Conservation (phyloP, 805 yeast genomes). For the Candida coquimbonensis region DNA sequence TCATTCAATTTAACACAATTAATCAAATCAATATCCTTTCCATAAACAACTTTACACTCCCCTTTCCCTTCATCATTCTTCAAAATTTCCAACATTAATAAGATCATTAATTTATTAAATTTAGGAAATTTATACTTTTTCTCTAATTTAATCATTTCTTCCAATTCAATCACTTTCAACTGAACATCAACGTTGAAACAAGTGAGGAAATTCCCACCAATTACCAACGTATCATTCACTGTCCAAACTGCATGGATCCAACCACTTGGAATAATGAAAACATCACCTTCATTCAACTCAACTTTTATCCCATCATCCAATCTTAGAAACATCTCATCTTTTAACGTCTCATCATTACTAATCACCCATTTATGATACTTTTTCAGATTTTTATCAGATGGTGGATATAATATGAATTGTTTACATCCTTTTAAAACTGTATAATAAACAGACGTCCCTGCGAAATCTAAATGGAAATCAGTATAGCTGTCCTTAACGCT, state of each 20-base stretch:
- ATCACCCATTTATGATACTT: conserved; percentile 67
- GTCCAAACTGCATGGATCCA: conserved; percentile 92
- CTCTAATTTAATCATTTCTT: conserved; percentile 63
- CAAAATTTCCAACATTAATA: conserved; percentile 34
- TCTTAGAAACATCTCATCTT: conserved; percentile 3
- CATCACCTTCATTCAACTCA: conserved; percentile 54
- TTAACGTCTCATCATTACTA: neutral
- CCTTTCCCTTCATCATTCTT: neutral
- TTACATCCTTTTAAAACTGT: conserved; percentile 73
- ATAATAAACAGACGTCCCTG: conserved; percentile 88
- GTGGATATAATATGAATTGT: conserved; percentile 73
- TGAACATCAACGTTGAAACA: conserved; percentile 51
- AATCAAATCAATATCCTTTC: conserved; percentile 5
- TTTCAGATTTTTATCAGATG: conserved; percentile 53
- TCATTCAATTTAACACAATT: conserved; percentile 4
- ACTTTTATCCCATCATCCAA: conserved; percentile 46
- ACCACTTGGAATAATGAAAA: conserved; percentile 80
- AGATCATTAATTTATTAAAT: conserved; percentile 66
- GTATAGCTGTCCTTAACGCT: conserved; percentile 76
- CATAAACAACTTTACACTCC: conserved; percentile 1
- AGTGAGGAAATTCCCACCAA: conserved; percentile 86
- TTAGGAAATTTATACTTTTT: conserved; percentile 71
- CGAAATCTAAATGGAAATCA: conserved; percentile 88
- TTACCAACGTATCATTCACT: conserved; percentile 69
- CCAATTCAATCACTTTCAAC: conserved; percentile 53